Evolutionary conservation across 2,329 filamentous ascomycete genomes (phyloP), one percentile per base, ranked within the genome.

Genomic region (Graphium sp.): DNA sequence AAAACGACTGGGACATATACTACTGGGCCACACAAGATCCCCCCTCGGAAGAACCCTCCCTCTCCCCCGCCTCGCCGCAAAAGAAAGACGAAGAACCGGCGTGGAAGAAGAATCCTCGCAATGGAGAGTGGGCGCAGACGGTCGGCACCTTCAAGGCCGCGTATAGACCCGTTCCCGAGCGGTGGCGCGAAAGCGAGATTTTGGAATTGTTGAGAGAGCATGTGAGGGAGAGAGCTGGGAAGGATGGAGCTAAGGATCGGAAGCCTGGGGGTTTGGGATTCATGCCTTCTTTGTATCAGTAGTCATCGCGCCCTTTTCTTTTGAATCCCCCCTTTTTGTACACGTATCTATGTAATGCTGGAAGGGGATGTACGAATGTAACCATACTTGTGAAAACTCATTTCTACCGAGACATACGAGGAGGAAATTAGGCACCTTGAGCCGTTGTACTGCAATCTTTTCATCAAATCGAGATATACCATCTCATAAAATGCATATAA

Each of bases 1-100:
- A 98, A 58, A 98, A 98, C 54, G 89, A 98, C 59, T 98, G 89
- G 89, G 89, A 98, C 50, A 94, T 98, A 36, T 98, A 98, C 64
- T 98, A 98, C 65, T 98, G 89, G 89, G 83, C 81, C 4, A 98
- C 89, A 11, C 89, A 98, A 53, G 74, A 83, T 41, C 56, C 66
- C 5, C 56, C 62, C 2, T 66, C 66, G n/a, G 64, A 32, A 22
- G 50, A 52, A 37, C 40, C 70, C 19, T 50, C 60, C 30, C 60
- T 69, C 32, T 38, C 48, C 30, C 49, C 56, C 37, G 28, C 41
- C 38, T 16, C 38, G 37, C 40, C 26, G 34, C 41, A 28, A 38
- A 37, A 25, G 11, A 32, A 34, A 28, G 19, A 36, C 14, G 36
- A 19, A 38, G 14, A 44, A 49, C 28, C n/a, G n/a, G 41, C 44